Conservation (phyloP, 306 rosid species). For the Fragaria iinumae region DNA sequence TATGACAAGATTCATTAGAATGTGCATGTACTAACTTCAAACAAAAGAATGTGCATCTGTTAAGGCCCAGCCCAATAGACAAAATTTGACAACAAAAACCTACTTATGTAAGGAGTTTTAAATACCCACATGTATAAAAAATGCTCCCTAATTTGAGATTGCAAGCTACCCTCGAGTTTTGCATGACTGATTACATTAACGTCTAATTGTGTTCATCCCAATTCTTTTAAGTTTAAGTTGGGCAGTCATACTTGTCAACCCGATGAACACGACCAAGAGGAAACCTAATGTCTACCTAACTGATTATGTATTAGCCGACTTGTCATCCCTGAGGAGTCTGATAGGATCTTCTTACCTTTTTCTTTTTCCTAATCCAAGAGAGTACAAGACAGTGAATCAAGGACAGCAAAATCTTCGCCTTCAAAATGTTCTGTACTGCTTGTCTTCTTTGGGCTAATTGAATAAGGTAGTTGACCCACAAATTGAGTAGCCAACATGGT, state of each 20-base stretch:
- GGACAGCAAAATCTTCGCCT: constrained; percentile 5
- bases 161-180: neutral
- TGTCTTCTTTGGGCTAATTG: constrained; percentile 5
- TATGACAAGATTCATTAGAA: neutral
- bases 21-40: too few species aligned
- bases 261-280: neutral
- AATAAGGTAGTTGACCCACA: constrained; percentile 37
- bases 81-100: neutral
- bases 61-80: too few species aligned
- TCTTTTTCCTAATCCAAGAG: neutral
- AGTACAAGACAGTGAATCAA: neutral
- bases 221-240: neutral
- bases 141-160: neutral
- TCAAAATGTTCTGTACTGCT: neutral
- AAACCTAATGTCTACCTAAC: neutral
- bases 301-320: neutral
- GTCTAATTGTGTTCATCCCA: neutral
- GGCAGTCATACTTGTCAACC: neutral
- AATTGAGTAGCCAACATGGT: neutral
- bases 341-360: neutral
- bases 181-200: neutral
- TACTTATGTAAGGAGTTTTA: too few species aligned
- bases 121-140: neutral
- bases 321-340: neutral
- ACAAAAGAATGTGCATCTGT: too few species aligned